Base-by-base conservation (phyloP, 352 stramenopile genomes). In the Pythium pyrilobum region DNA sequence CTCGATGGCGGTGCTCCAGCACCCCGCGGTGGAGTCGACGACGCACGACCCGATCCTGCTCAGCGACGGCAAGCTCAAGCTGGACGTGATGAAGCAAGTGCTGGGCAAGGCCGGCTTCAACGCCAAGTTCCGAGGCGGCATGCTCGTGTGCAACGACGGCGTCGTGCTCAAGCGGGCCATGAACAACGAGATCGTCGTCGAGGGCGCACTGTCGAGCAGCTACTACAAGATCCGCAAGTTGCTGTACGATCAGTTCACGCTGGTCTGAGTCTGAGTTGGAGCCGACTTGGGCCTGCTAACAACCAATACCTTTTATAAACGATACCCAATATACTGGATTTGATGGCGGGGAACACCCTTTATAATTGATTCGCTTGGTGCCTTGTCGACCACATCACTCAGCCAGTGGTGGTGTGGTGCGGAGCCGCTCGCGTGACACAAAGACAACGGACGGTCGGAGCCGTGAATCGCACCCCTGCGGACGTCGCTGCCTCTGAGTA, bases 1-100 rank as follows among this genome's bases (percentile, higher is more conserved):
- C 24, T 84, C 74, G 0, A 70, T 94, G 20, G 79, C 83, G 5
- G 67, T 90, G 57, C 59, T 94, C 32, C 79, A 92, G 52, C 65
- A 72, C 51, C 41, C 78, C 10, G 65, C 48, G 9, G 31, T 70
- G 21, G 72, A 78, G 25, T 73, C 69, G 5, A 62, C 65, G 15
- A 73, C 68, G 4, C 85, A 95, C 62, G 75, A 89, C 23, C 85
- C 85, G 12, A 89, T 95, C 38, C 55, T 93, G 45, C 70, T 95
- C 42, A 93, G 81, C 46, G 82, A 95, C 40, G 85, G 83, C 67
- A 94, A 94, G 67, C 82, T 94, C 65, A 95, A 92, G 66, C 69
- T 95, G 52, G 81, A 92, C 54, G 72, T 92, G 54, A 92, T 95
- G 83, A 93, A 94, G 64, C 82, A 93, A 58, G 75, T 94, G 49